These are phyloP conservation scores for Tetrahymena elliotti DNA, from an alignment of 73 alveolate genomes.

Conservation along the genomic window DNA sequence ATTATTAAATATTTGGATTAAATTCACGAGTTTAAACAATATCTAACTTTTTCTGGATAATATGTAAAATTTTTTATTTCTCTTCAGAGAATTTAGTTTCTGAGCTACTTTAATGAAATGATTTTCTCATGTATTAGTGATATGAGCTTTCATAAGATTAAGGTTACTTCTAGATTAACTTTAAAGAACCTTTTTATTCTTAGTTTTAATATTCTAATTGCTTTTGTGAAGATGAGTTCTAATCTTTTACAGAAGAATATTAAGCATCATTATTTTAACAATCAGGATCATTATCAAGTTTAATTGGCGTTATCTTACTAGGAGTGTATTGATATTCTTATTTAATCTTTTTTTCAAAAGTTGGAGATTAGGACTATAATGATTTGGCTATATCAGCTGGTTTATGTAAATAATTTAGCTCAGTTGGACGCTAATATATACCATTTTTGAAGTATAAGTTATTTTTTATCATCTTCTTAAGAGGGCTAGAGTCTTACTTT, in stretches of 20 bases:
- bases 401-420: neutral
- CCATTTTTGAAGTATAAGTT: neutral
- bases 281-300: neutral
- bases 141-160: neutral
- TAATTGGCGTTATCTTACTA: neutral
- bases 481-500: neutral
- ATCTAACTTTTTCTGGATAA: neutral
- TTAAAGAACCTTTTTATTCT: neutral
- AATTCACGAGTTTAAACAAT: neutral
- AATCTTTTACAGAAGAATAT: neutral
- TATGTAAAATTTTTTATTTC: neutral
- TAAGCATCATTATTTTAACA: neutral
- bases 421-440: neutral
- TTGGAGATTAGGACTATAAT: neutral
- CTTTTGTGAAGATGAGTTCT: neutral
- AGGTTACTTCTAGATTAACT: neutral
- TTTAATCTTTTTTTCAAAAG: neutral
- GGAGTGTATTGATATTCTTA: neutral
- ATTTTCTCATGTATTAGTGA: neutral
- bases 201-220: neutral
- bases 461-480: neutral
- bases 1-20: neutral
- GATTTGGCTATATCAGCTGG: neutral
- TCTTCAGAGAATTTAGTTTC: neutral
- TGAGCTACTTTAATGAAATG: neutral